A percentile compares a stretch with the other conserved stretches of the same genome.
phyloP scores from a whole-genome alignment of 441 rosid species.

The Mallotus japonicus region DNA sequence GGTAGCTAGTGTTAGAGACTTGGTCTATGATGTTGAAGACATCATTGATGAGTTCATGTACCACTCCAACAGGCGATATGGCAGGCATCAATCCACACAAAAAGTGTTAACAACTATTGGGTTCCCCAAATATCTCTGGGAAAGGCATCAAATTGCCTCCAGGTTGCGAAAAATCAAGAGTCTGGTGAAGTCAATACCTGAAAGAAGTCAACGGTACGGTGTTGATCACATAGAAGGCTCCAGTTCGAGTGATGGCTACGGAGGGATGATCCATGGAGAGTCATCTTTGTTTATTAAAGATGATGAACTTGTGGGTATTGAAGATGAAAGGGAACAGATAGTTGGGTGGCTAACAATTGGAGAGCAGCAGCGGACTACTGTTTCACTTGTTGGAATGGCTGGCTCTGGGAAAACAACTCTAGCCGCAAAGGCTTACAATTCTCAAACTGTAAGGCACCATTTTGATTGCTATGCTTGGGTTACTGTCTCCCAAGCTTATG shows the following conservation, averaged over 20 bases:
- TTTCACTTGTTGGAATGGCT: constrained; percentile 13
- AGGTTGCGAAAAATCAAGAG: background rate
- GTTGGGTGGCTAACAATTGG: constrained; percentile 4
- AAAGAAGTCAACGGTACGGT: background rate
- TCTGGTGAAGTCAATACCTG: background rate
- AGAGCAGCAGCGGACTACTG: background rate
- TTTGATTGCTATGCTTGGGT: constrained; percentile 14
- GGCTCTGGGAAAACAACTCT: constrained; percentile 16
- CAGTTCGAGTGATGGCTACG: background rate
- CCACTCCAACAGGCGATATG: background rate
- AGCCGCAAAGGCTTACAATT: constrained; percentile 6
- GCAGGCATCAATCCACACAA: background rate
- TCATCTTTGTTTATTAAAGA: background rate
- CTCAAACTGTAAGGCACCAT: background rate
- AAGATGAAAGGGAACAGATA: background rate
- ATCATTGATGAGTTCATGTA: constrained; percentile 31
- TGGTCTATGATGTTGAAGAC: constrained; percentile 37
- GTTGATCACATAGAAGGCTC: background rate
- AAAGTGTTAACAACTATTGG: background rate
- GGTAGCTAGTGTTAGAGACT: constrained; percentile 31
- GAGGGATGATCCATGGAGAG: background rate
- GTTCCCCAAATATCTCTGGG: background rate
- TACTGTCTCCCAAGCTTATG: constrained; percentile 11
- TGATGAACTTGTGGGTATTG: constrained; percentile 10
- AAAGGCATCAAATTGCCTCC: background rate